Base-by-base conservation (phyloP, 2,329 filamentous ascomycete genomes). In the Diplodia seriata region DNA sequence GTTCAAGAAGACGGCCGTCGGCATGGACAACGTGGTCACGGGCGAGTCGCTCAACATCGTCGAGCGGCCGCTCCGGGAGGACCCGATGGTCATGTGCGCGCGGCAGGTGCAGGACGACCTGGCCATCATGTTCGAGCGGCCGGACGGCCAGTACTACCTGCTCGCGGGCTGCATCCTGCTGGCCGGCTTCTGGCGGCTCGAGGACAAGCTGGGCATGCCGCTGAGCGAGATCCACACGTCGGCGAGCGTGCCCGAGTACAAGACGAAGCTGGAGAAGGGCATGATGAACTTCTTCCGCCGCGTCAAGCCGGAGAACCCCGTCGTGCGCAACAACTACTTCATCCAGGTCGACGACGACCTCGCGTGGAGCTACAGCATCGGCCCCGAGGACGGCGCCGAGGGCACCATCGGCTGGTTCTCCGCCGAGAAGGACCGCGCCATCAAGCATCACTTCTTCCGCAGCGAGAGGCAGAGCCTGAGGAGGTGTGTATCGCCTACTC, bases 231-330 rank as follows among this genome's bases (percentile, higher is more conserved):
- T 97, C 72, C 92, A 96, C 79, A 92, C 89, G 0, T 89, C 86
- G 0, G 92, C 90, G 55, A 84, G 91, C 70, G 93, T 97, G 0
- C 91, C 91, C 0, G 88, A 89, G 56, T 94, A 85, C 81, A 85
- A 85, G 69, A 82, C 87, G 72, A 92, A 92, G 74, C 81, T 94
- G 12, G 89, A 93, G 75, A 89, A 87, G 69, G 90, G 91, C 14
- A 94, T 94, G 91, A 85, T 85, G 81, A 92, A 90, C 76, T 93
- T 96, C 81, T 95, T 96, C 81, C 83, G 86, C 0, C 82, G 92
- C 0, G 77, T 95, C 0, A 84, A 86, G 74, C 90, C 90, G 1
- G 88, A 92, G 51, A 86, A 87, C 54, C 85, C 88, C 0, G 86
- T 91, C 29, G 72, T 88, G 23, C 84, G 92, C 68, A 92, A 94